phyloP scores from a whole-genome alignment of 345 rosid species.

The Lepidium didymum region DNA sequence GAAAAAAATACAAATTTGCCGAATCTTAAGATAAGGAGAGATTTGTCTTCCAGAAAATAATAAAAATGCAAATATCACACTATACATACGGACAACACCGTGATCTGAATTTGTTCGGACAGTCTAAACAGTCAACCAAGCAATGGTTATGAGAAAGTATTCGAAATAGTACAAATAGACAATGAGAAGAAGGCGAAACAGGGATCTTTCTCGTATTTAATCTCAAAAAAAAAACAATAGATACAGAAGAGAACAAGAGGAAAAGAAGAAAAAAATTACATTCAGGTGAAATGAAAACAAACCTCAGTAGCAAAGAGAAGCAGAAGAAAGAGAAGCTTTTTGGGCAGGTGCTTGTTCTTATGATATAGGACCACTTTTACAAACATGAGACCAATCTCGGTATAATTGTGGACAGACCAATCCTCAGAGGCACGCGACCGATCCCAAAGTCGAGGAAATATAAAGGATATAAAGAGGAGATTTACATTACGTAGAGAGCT shows the following conservation, averaged over 20 bases:
- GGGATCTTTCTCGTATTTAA: not conserved
- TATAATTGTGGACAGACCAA: constrained; percentile 1
- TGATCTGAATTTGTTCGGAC: not conserved
- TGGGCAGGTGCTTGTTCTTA: constrained; percentile 18
- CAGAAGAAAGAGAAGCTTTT: constrained; percentile 13
- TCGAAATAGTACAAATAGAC: not conserved
- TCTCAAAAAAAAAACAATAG: not conserved
- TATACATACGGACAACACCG: not conserved
- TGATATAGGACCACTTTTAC: constrained; percentile 2
- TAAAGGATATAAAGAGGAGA: not conserved
- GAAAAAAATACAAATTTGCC: not conserved
- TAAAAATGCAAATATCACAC: not conserved
- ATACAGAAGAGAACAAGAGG: not conserved
- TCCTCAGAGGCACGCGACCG: constrained; percentile 1
- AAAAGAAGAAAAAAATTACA: not conserved
- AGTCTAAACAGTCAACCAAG: not conserved
- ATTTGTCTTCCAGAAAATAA: not conserved
- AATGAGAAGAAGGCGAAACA: not conserved
- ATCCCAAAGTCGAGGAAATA: constrained; percentile 14
- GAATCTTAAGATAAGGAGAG: not conserved
- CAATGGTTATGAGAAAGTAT: not conserved
- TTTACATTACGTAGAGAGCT: constrained; percentile 50
- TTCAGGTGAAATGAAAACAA: constrained; percentile 1
- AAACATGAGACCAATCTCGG: not conserved
- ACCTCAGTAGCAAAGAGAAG: constrained; percentile 13